phyloP scores from a whole-genome alignment of 108 stramenopile genomes.

The Mediolabrus comicus region DNA sequence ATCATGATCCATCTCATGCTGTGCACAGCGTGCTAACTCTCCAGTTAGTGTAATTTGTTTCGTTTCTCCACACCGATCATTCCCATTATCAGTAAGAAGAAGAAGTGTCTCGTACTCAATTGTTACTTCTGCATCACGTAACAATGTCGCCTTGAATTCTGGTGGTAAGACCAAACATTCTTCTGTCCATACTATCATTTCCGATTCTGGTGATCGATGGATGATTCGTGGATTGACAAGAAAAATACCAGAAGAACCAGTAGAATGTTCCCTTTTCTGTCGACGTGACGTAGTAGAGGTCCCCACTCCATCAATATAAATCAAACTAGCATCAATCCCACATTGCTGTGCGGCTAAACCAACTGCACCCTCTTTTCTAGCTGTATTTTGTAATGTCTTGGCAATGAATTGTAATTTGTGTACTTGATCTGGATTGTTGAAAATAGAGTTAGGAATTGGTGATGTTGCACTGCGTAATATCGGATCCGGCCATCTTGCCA shows the following conservation, averaged over 20 bases:
- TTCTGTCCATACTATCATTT: slow-evolving; percentile 80
- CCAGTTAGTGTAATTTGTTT: slow-evolving; percentile 37
- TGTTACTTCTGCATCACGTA: slow-evolving; percentile 66
- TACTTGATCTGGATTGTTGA: slow-evolving; percentile 1
- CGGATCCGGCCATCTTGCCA: slow-evolving; percentile 85
- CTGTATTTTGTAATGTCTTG: slow-evolving; percentile 53
- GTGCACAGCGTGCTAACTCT: slow-evolving; percentile 66
- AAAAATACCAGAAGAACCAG: slow-evolving; percentile 51
- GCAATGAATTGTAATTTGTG: slow-evolving; percentile 31
- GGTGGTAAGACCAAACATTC: slow-evolving; percentile 82
- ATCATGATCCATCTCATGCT: slow-evolving; percentile 90
- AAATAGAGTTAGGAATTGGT: slow-evolving; percentile 23
- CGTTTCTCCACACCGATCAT: slow-evolving; percentile 19
- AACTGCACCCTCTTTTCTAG: slow-evolving; percentile 59
- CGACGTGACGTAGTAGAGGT: neutral
- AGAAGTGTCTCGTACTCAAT: slow-evolving; percentile 63
- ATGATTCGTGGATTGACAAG: slow-evolving; percentile 78
- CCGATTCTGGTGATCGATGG: slow-evolving; percentile 62
- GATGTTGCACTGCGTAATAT: slow-evolving; percentile 59
- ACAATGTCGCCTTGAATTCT: slow-evolving; percentile 65
- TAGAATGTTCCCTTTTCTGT: too few relatives aligned
- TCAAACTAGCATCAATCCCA: slow-evolving; percentile 73
- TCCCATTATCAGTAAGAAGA: slow-evolving; percentile 1
- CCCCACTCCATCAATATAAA: slow-evolving; percentile 50
- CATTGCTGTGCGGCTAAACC: slow-evolving; percentile 88